phyloP scores from a whole-genome alignment of 2,329 filamentous ascomycete species.

The Zasmidium angulare region DNA sequence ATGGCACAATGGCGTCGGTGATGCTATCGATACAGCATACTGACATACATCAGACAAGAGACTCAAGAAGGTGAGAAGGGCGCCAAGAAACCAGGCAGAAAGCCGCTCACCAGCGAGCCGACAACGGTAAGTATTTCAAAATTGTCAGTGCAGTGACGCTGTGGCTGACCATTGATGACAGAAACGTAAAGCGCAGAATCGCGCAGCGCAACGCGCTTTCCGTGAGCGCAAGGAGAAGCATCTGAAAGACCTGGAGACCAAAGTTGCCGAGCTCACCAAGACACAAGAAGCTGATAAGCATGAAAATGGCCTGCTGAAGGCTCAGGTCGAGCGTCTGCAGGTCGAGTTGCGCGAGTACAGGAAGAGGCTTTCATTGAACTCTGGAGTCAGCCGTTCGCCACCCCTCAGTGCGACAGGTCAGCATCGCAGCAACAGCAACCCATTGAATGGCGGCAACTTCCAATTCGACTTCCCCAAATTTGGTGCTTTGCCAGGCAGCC shows the following conservation, averaged over 20 bases:
- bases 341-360: slow-evolving; percentile 86
- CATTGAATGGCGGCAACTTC: slow-evolving; percentile 62
- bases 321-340: slow-evolving; percentile 86
- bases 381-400: slow-evolving; percentile 50
- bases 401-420: slow-evolving; percentile 38
- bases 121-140: slow-evolving; percentile 73
- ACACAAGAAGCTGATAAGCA: slow-evolving; percentile 77
- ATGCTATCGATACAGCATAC: neutral
- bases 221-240: slow-evolving; percentile 93
- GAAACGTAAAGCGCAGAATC: slow-evolving; percentile 96
- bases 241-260: slow-evolving; percentile 76
- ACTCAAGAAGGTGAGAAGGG: slow-evolving; percentile 79
- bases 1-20: neutral
- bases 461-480: slow-evolving; percentile 97
- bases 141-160: neutral
- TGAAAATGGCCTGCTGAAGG: slow-evolving; percentile 79
- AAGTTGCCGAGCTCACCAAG: slow-evolving; percentile 69
- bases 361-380: slow-evolving; percentile 70
- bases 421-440: slow-evolving; percentile 30
- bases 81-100: slow-evolving; percentile 93
- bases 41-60: slow-evolving; percentile 60
- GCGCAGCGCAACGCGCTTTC: slow-evolving; percentile 89
- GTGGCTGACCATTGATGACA: slow-evolving; percentile 39
- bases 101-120: slow-evolving; percentile 92
- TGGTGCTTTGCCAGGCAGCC: slow-evolving; percentile 64